Base-by-base conservation (phyloP, 352 stramenopile genomes). In the Pythium chondricola region DNA sequence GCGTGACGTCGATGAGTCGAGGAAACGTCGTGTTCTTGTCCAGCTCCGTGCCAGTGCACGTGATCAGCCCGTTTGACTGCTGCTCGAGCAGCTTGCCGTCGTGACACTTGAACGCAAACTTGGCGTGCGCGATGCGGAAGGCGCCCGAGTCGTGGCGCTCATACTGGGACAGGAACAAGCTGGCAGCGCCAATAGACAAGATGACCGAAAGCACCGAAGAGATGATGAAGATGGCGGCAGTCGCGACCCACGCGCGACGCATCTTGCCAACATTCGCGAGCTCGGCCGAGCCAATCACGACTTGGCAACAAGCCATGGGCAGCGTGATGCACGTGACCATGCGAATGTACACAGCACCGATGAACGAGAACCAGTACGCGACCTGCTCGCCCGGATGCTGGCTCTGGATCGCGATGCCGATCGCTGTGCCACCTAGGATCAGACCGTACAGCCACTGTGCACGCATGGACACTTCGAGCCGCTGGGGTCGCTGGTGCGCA, bases 251-350 rank as follows among this genome's bases (percentile, higher is more conserved):
- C 31, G 80, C 56, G 9, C 58, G 63, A 14, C 43, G 40, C n/a
- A 85, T 53, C 9, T 61, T 67, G 37, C 51, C 47, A 43, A 63
- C 72, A 17, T 70, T 63, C 17, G 56, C 63, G 43, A 88, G 43
- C 36, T 74, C 71, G 11, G 74, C 69, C 6, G 77, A 65, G 1
- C 59, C 69, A 22, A 76, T 70, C 43, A 88, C 52, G 8, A 83
- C 71, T 27, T 86, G 71, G 47, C 65, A 84, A 22, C 85, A 79
- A 2, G 72, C 71, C 65, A 88, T 64, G 3, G 74, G 76, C 13
- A 88, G 55, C 24, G 66, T 68, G 25, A 76, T 41, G 38, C 74
- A 86, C 49, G 78, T 69, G 7, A 81, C 63, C 26, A 77, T 53
- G 27, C 74, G 69, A 11, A 76, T 60, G 63, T 85, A 88, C n/a